Conservation (phyloP, 495 filamentous ascomycete genomes). For the Xylaria venustula region DNA sequence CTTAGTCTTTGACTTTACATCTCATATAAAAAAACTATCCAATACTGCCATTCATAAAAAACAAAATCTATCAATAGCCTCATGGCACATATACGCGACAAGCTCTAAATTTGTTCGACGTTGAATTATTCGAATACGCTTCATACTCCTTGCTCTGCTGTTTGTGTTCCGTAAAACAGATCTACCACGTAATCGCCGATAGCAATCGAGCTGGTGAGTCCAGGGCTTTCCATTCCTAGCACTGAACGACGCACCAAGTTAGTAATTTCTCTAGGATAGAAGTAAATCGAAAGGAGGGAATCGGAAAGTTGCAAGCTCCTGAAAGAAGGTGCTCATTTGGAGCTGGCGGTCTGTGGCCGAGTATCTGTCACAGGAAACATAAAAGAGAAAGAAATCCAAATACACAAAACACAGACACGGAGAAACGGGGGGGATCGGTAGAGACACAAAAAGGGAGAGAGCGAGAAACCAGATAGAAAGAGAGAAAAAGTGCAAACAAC, state of each 20-base stretch:
- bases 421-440: too few species aligned
- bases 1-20: too few species aligned
- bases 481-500: neutral
- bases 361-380: too few species aligned
- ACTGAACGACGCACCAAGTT: conserved; percentile 31
- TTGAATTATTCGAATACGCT: neutral
- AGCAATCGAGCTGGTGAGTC: conserved; percentile 83
- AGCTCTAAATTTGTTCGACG: too few species aligned
- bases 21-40: too few species aligned
- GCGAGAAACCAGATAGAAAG: neutral
- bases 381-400: too few species aligned
- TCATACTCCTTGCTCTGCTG: neutral
- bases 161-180: conserved; percentile 60
- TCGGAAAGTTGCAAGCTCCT: neutral
- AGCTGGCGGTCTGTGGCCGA: neutral
- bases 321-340: neutral
- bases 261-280: neutral
- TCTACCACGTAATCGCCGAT: conserved; percentile 81
- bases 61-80: too few species aligned
- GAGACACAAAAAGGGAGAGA: neutral
- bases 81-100: too few species aligned
- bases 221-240: conserved; percentile 92
- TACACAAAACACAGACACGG: too few species aligned
- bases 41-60: too few species aligned
- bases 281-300: neutral